Evolutionary conservation across 1,139 yeast species (phyloP).

Genomic region (Protomyces arabidopsidicola): DNA sequence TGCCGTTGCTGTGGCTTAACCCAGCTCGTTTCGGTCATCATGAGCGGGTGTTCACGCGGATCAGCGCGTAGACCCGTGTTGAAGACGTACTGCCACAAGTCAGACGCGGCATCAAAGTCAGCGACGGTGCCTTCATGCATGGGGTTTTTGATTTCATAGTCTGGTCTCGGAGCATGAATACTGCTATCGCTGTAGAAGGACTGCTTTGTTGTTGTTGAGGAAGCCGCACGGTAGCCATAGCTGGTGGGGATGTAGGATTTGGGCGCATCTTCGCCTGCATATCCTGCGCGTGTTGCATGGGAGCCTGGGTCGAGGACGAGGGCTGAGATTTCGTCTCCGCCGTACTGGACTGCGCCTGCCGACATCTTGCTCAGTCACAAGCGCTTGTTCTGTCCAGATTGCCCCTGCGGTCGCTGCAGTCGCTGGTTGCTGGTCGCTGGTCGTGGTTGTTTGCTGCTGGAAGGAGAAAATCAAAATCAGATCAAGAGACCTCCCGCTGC

Average conservation of each 20-base stretch:
- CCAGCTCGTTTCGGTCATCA: slow-evolving; percentile 86
- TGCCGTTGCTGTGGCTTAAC: slow-evolving; percentile 63
- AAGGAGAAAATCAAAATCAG: too few species aligned
- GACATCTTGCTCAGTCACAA: not conserved
- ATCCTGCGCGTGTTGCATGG: slow-evolving; percentile 74
- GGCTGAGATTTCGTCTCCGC: slow-evolving; percentile 47
- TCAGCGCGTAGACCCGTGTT: slow-evolving; percentile 49
- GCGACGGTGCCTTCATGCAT: slow-evolving; percentile 41
- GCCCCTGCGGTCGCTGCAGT: too few species aligned
- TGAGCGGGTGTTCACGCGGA: slow-evolving; percentile 65
- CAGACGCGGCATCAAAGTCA: slow-evolving; percentile 47
- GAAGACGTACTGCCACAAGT: slow-evolving; percentile 42
- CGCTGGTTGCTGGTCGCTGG: too few species aligned
- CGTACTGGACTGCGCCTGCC: slow-evolving; percentile 24
- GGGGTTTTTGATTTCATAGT: slow-evolving; percentile 40
- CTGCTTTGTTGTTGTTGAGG: slow-evolving; percentile 7
- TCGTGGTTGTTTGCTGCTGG: too few species aligned
- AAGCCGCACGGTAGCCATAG: slow-evolving; percentile 34
- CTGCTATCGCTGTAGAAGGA: slow-evolving; percentile 38
- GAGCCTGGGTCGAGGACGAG: slow-evolving; percentile 91
- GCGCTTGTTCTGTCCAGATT: not conserved
- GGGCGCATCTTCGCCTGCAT: slow-evolving; percentile 92
- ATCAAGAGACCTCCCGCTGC: too few species aligned
- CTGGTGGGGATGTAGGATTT: slow-evolving; percentile 65
- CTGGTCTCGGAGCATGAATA: slow-evolving; percentile 38